Evolutionary conservation across 2,329 filamentous ascomycete genomes (phyloP).

Genomic region (Blastomyces gilchristii): DNA sequence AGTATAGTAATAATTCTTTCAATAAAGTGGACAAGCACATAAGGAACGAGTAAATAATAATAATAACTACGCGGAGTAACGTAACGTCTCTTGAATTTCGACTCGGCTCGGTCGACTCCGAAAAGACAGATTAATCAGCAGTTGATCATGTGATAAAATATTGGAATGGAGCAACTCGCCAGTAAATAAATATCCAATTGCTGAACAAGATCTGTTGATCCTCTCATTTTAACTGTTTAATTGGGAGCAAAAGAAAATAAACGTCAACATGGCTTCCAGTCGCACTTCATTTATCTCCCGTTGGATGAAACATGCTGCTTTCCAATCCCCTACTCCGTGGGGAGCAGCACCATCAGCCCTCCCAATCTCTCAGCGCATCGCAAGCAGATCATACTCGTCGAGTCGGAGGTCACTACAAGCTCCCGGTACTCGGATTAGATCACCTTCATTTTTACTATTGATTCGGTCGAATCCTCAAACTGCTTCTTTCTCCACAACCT

Average conservation of each 20-base stretch:
- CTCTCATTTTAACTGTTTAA: background rate
- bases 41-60: no score
- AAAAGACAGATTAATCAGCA: background rate
- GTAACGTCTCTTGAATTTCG: background rate
- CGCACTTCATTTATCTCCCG: background rate
- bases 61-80: no score
- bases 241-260: background rate
- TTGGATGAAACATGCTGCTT: slow-evolving; percentile 1
- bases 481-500: slow-evolving; percentile 18
- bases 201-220: background rate
- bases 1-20: no score
- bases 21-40: no score
- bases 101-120: no score
- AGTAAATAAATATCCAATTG: background rate
- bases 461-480: background rate
- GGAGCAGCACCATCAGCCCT: background rate
- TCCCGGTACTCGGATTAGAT: background rate
- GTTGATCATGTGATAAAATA: background rate
- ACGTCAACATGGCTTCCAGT: background rate
- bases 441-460: background rate
- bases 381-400: slow-evolving; percentile 1
- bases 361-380: background rate
- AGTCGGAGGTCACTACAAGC: background rate
- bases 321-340: background rate
- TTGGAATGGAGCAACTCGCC: background rate